Conservation (phyloP, 495 filamentous ascomycete genomes). For the Aspergillus conjunctus region DNA sequence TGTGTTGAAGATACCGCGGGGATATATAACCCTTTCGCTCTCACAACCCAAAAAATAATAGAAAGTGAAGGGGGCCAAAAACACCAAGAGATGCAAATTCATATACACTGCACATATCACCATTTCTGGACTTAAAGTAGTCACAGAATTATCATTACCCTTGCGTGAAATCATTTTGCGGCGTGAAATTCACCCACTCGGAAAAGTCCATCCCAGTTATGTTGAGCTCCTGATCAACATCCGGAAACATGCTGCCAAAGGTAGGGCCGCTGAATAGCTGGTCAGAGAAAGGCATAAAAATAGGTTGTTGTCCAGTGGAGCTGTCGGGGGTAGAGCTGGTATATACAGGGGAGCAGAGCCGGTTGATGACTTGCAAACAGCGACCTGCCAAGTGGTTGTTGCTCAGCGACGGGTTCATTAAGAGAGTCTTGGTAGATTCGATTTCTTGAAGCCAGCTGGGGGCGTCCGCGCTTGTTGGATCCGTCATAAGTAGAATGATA, state of each 20-base stretch:
- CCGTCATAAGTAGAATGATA: constrained; percentile 52
- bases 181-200: constrained; percentile 48
- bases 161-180: constrained; percentile 30
- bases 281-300: constrained; percentile 46
- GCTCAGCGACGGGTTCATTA: constrained; percentile 45
- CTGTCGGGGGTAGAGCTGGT: constrained; percentile 15
- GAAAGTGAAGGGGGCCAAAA: neutral
- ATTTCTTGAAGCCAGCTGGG: constrained; percentile 50
- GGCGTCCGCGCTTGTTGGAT: constrained; percentile 47
- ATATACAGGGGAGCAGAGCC: constrained; percentile 42
- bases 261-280: constrained; percentile 43
- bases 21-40: too few relatives aligned
- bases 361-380: constrained; percentile 48
- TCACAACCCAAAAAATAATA: neutral
- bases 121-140: neutral
- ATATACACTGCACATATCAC: neutral
- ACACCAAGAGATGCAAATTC: neutral
- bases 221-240: constrained; percentile 41
- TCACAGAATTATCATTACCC: neutral
- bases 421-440: constrained; percentile 47
- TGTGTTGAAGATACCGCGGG: too few relatives aligned
- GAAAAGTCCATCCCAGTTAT: constrained; percentile 46
- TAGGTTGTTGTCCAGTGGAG: constrained; percentile 23
- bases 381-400: constrained; percentile 48
- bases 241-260: constrained; percentile 44